Percentiles rank a stretch among this genome's conserved stretches.
These are phyloP conservation scores for Mangifera indica DNA, from an alignment of 345 rosid species.

Conservation along the genomic window DNA sequence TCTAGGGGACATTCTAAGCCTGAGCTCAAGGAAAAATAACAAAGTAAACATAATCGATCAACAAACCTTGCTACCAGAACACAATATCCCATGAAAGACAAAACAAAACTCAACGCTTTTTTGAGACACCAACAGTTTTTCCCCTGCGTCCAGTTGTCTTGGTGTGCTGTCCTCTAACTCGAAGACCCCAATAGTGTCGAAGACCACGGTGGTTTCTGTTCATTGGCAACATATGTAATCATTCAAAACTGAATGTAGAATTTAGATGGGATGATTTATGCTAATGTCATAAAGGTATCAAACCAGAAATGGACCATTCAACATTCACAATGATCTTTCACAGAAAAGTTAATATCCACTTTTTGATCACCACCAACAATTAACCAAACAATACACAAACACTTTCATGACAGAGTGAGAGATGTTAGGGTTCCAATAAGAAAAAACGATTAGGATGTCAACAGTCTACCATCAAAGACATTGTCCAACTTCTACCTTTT, in stretches of 20 bases:
- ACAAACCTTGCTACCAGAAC: slow-evolving; percentile 14
- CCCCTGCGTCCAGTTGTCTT: slow-evolving; percentile 65
- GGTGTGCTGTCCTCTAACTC: slow-evolving; percentile 64
- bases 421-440: not conserved
- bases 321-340: not conserved
- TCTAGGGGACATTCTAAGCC: too few relatives aligned
- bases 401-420: not conserved
- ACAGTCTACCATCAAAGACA: not conserved
- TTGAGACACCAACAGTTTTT: slow-evolving; percentile 63
- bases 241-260: not conserved
- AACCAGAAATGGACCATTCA: not conserved
- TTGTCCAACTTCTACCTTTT: not conserved
- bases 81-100: not conserved
- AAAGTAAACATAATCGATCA: not conserved
- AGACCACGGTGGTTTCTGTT: slow-evolving; percentile 66
- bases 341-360: not conserved
- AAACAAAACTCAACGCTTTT: slow-evolving; percentile 29
- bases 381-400: not conserved
- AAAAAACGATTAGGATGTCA: not conserved
- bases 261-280: not conserved
- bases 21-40: not conserved
- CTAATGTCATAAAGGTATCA: too few relatives aligned
- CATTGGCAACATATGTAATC: slow-evolving; percentile 8
- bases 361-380: not conserved
- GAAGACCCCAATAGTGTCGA: slow-evolving; percentile 72